These are phyloP conservation scores for Liquidambar formosana DNA, from an alignment of 164 flowering plant genomes.

Conservation along the genomic window DNA sequence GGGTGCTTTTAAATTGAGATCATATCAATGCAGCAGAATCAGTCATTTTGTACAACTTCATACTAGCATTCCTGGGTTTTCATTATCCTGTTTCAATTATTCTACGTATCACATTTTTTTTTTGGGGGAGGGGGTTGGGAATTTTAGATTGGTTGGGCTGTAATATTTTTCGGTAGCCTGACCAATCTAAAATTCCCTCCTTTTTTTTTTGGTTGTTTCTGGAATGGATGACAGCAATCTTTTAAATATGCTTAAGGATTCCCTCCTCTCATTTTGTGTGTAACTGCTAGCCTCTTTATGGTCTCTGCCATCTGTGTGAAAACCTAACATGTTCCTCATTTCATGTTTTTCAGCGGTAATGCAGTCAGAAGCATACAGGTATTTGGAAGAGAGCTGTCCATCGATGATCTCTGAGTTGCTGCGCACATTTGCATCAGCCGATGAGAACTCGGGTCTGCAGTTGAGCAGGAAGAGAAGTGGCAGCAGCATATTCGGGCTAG, in stretches of 20 bases:
- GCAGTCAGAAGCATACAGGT: slow-evolving; percentile 75
- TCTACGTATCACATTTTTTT: not conserved
- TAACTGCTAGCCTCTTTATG: not conserved
- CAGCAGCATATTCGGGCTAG: slow-evolving; percentile 54
- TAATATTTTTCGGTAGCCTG: too few species aligned
- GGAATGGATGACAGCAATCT: not conserved
- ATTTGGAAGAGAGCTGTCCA: slow-evolving; percentile 73
- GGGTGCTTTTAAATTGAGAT: too few species aligned
- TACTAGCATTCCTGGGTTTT: too few species aligned
- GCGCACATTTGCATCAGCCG: slow-evolving; percentile 62
- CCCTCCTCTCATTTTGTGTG: not conserved
- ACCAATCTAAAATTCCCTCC: too few species aligned
- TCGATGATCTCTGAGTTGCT: slow-evolving; percentile 65
- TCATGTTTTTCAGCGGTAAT: slow-evolving; percentile 53
- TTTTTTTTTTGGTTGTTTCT: too few species aligned
- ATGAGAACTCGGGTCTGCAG: slow-evolving; percentile 40
- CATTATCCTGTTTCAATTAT: not conserved
- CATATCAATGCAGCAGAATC: too few species aligned
- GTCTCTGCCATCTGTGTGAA: not conserved
- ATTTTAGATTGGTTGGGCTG: too few species aligned
- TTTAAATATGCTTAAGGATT: not conserved
- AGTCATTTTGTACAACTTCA: too few species aligned
- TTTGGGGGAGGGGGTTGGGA: too few species aligned
- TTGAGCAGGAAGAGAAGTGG: slow-evolving; percentile 59
- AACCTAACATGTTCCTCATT: not conserved